Evolutionary conservation across 2,329 filamentous ascomycete genomes (phyloP).

Genomic region (Apiospora kogelbergensis): DNA sequence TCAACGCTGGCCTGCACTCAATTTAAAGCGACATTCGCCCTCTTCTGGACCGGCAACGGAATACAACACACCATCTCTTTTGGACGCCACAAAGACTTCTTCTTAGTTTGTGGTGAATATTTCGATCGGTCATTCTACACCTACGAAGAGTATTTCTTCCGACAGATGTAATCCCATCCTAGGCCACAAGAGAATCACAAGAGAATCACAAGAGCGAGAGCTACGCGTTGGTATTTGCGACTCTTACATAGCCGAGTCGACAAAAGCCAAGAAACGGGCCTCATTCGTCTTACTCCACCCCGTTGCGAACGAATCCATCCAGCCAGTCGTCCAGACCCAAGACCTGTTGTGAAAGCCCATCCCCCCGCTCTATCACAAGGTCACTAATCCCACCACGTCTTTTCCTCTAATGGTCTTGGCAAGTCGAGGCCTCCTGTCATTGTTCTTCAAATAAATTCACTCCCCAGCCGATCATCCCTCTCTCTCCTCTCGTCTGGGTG

Average conservation of each 20-base stretch:
- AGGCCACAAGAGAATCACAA: too few relatives aligned
- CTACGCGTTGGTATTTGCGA: background rate
- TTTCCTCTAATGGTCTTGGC: conserved; percentile 9
- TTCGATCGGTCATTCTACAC: background rate
- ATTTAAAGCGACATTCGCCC: background rate
- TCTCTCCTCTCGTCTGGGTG: background rate
- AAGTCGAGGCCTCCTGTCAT: conserved; percentile 9
- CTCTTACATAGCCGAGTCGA: background rate
- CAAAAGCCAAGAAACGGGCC: conserved; percentile 6
- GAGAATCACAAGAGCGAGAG: too few relatives aligned
- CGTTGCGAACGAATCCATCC: background rate
- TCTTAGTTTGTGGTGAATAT: background rate
- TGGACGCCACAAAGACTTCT: background rate
- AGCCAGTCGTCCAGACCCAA: background rate
- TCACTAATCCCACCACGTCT: conserved; percentile 6
- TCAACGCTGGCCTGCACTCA: background rate
- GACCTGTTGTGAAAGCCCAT: conserved; percentile 1
- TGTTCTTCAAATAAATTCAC: conserved; percentile 5
- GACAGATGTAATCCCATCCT: background rate
- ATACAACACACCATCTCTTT: background rate
- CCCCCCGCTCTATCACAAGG: conserved; percentile 9
- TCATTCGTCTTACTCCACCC: background rate
- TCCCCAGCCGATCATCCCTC: background rate
- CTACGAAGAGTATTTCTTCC: background rate
- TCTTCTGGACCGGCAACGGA: background rate